A percentile compares a stretch with the other conserved stretches of the same genome.
Conservation (phyloP, 352 stramenopile genomes). For the Phytophthora litchii region DNA sequence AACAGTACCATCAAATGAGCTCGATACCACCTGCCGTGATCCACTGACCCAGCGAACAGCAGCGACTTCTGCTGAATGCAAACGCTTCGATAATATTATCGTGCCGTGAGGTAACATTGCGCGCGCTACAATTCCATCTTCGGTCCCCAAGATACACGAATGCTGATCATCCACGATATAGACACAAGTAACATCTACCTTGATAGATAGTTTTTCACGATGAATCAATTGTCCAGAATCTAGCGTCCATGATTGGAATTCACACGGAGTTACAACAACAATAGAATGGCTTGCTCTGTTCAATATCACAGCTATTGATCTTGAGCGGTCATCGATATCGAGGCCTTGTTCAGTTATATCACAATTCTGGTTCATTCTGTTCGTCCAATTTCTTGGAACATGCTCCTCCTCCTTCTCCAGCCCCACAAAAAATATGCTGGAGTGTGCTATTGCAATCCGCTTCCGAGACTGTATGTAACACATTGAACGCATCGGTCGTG, state of each 20-base stretch:
- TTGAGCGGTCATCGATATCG: slow-evolving; percentile 37
- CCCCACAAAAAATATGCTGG: slow-evolving; percentile 62
- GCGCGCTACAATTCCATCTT: slow-evolving; percentile 44
- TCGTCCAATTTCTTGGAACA: neutral
- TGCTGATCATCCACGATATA: slow-evolving; percentile 42
- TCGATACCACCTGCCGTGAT: slow-evolving; percentile 32
- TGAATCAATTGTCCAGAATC: slow-evolving; percentile 29
- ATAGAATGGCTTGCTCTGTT: slow-evolving; percentile 34
- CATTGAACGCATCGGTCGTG: slow-evolving; percentile 45
- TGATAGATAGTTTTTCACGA: slow-evolving; percentile 23
- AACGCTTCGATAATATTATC: slow-evolving; percentile 34
- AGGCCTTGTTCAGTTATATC: neutral
- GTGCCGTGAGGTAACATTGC: slow-evolving; percentile 41
- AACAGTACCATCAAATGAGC: slow-evolving; percentile 39
- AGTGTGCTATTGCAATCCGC: slow-evolving; percentile 55
- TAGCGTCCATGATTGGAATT: slow-evolving; percentile 39
- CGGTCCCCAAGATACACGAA: slow-evolving; percentile 52
- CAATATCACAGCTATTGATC: slow-evolving; percentile 42
- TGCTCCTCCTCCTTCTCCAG: slow-evolving; percentile 12
- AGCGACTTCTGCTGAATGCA: slow-evolving; percentile 36
- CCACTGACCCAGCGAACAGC: slow-evolving; percentile 25
- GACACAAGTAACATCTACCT: slow-evolving; percentile 39
- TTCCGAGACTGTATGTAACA: slow-evolving; percentile 47
- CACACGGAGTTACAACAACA: slow-evolving; percentile 35
- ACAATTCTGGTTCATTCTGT: neutral